These are phyloP conservation scores for Claviceps digitariae DNA, from an alignment of 2,329 filamentous ascomycete genomes.

Conservation along the genomic window DNA sequence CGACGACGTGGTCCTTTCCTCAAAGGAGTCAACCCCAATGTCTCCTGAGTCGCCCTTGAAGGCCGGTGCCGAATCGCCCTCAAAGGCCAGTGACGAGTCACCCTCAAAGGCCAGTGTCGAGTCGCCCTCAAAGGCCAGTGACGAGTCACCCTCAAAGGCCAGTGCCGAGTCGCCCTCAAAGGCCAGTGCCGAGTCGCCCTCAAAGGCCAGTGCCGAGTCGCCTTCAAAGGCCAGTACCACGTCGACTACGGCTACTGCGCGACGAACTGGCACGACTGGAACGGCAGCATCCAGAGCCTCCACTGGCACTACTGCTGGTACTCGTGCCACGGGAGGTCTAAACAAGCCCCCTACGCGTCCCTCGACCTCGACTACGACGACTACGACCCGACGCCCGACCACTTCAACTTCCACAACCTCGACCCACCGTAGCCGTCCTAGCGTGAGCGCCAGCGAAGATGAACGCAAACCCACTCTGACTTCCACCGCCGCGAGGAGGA, in stretches of 20 bases:
- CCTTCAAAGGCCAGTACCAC: not conserved
- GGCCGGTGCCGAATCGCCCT: constrained; percentile 12
- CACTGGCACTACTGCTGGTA: constrained; percentile 1
- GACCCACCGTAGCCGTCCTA: constrained; percentile 32
- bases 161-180: not conserved
- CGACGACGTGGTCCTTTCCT: constrained; percentile 23
- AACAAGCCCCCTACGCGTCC: constrained; percentile 37
- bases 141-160: not conserved
- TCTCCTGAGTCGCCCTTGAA: constrained; percentile 13
- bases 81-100: constrained; percentile 18
- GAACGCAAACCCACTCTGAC: constrained; percentile 31
- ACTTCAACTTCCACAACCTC: constrained; percentile 23
- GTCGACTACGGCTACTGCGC: constrained; percentile 20
- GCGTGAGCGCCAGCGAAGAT: constrained; percentile 36
- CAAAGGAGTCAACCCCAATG: constrained; percentile 16
- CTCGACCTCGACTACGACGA: constrained; percentile 20
- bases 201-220: constrained; percentile 19
- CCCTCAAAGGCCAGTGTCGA: not conserved
- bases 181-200: constrained; percentile 12
- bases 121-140: not conserved
- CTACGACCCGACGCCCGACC: constrained; percentile 17
- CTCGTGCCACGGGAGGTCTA: constrained; percentile 16
- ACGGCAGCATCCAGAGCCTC: constrained; percentile 11
- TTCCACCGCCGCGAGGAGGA: constrained; percentile 25
- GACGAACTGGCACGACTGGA: constrained; percentile 18